Percentiles rank a stretch among this genome's conserved stretches.
phyloP scores from a whole-genome alignment of 257 asterid genomes.

The Solanum medicagineum region DNA sequence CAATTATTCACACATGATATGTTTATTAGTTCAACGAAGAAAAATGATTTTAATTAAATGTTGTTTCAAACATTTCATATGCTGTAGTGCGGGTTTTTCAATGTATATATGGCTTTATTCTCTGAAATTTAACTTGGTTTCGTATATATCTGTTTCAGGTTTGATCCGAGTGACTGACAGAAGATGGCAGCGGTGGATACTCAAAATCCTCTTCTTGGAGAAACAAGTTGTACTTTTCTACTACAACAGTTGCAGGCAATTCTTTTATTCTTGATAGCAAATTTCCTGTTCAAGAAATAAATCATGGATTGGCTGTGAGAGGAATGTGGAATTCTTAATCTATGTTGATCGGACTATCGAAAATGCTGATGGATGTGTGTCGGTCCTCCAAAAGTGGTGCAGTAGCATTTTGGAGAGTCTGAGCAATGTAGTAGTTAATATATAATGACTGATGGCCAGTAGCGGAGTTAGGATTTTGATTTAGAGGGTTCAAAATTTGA shows the following conservation, averaged over 20 bases:
- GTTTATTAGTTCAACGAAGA: neutral
- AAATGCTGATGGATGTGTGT: neutral
- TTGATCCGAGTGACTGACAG: constrained; percentile 3
- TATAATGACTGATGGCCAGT: neutral
- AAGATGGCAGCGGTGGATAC: constrained; percentile 58
- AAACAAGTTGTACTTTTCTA: constrained; percentile 70
- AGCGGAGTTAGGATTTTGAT: too few relatives aligned
- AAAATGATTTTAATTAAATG: neutral
- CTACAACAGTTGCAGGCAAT: constrained; percentile 76
- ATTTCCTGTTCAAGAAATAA: neutral
- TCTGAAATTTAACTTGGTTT: too few relatives aligned
- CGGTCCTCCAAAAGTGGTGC: neutral
- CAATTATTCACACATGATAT: neutral
- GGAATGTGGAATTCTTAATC: neutral
- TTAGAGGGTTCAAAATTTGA: too few relatives aligned
- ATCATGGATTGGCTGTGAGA: neutral
- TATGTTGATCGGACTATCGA: neutral
- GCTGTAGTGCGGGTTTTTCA: too few relatives aligned
- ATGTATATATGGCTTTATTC: too few relatives aligned
- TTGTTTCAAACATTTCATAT: too few relatives aligned
- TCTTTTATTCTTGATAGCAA: neutral
- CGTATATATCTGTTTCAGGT: neutral
- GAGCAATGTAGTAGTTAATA: neutral
- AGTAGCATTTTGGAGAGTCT: neutral
- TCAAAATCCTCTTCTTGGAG: constrained; percentile 29